Base-by-base conservation (phyloP, 139 green algal genomes). In the Coccomyxa sp. region DNA sequence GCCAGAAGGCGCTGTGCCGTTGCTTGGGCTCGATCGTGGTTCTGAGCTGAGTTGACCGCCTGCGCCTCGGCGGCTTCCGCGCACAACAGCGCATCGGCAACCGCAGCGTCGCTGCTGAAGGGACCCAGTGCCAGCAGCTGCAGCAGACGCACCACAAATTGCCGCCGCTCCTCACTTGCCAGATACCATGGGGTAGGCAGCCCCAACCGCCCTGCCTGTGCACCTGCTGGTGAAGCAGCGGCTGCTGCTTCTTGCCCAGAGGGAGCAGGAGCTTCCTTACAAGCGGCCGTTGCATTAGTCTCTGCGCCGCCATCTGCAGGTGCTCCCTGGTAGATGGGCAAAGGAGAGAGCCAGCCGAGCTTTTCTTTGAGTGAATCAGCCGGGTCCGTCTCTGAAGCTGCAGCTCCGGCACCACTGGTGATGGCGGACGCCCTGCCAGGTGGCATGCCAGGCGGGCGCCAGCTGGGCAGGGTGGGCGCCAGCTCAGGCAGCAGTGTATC, bases 1-100 rank as follows among this genome's bases (percentile, higher is more conserved):
- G 81, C 80, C 57, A 95, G 86, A 63, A 95, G 82, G 76, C 81
- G 27, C 82, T 90, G 88, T 0, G 89, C 90, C 23, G 88, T 76
- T 23, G 27, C 84, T 0, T 86, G 58, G 12, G 85, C 87, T 0
- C 87, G 82, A 27, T 84, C 66, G 25, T 79, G 28, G 7, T 82
- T 13, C 11, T 27, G 60, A 28, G 25, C 45, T n/a, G 31, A 51
- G 58, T 15, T 13, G 14, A 57, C 63, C 60, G 30, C 78, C 14
- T 23, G 66, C 23, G 21, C 66, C 66, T 27, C 66, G 14, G 67
- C 38, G 28, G 82, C 78, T 66, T 86, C 84, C 30, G 86, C 84
- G 25, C 59, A 67, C 74, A 90, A 75, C 60, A 88, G 81, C 15
- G 85, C 83, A 12, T 68, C 58, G 0, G 78, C 82, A 23, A 86